Evolutionary conservation across 768 basidiomycete species (phyloP).

Genomic region (Serendipita sp.): DNA sequence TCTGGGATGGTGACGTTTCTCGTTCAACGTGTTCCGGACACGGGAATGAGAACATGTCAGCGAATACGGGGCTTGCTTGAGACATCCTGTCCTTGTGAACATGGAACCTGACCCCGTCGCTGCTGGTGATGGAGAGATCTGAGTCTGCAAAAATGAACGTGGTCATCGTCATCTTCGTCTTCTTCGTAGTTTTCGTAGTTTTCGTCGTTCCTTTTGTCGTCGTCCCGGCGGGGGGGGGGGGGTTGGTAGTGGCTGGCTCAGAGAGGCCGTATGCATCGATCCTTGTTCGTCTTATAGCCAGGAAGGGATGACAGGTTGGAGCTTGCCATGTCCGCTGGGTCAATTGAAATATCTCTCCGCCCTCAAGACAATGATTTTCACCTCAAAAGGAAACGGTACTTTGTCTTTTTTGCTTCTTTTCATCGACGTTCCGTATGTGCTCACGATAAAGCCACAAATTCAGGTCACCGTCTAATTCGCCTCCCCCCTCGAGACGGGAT

Average conservation of each 20-base stretch:
- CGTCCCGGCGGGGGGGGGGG: background rate
- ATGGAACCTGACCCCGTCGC: constrained; percentile 34
- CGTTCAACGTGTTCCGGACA: background rate
- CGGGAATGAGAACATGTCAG: constrained; percentile 26
- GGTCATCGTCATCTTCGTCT: background rate
- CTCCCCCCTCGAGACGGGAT: background rate
- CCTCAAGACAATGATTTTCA: background rate
- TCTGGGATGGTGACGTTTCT: background rate
- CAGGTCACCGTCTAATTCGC: background rate
- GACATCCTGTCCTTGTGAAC: constrained; percentile 39
- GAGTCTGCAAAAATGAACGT: constrained; percentile 17
- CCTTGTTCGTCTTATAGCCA: background rate
- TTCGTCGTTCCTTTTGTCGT: background rate
- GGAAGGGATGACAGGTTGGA: background rate
- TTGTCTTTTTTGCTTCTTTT: constrained; percentile 10
- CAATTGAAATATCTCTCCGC: background rate
- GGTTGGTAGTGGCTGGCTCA: background rate
- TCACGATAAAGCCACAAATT: background rate
- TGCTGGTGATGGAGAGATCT: constrained; percentile 39
- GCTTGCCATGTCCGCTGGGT: background rate
- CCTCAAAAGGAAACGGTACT: constrained; percentile 12
- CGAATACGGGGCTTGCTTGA: constrained; percentile 41
- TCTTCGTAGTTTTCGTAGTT: background rate
- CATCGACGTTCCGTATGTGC: background rate
- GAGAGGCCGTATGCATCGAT: background rate